Evolutionary conservation across 2,329 filamentous ascomycete genomes (phyloP).

Genomic region (Colletotrichum agaves): DNA sequence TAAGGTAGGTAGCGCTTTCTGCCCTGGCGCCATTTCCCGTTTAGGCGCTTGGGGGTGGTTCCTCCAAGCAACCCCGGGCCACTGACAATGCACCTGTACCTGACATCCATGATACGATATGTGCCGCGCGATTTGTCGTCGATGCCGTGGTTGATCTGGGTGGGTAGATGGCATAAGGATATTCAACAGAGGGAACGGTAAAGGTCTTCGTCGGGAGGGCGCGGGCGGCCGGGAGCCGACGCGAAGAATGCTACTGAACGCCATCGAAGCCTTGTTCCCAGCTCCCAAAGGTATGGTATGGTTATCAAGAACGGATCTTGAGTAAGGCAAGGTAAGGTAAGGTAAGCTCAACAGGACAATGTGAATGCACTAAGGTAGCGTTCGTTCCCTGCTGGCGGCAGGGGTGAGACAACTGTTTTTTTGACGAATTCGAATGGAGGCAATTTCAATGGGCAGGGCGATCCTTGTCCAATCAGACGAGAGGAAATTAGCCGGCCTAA

Average conservation of each 20-base stretch:
- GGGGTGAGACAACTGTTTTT: slow-evolving; percentile 36
- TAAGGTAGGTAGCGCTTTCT: slow-evolving; percentile 18
- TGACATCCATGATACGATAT: slow-evolving; percentile 30
- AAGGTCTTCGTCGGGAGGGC: background rate
- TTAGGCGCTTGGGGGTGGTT: slow-evolving; percentile 31
- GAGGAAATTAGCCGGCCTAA: background rate
- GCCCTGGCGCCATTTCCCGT: slow-evolving; percentile 34
- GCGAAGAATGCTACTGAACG: background rate
- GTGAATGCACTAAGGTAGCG: background rate
- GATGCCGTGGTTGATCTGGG: background rate
- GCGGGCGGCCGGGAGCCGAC: background rate
- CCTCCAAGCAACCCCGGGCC: slow-evolving; percentile 16
- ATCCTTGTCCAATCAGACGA: slow-evolving; percentile 16
- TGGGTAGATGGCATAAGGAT: background rate
- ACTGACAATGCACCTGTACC: slow-evolving; percentile 21
- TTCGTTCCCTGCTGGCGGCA: slow-evolving; percentile 17
- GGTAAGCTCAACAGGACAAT: background rate
- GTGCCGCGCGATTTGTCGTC: slow-evolving; percentile 7
- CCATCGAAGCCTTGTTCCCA: background rate
- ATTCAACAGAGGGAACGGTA: background rate
- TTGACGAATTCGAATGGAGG: slow-evolving; percentile 28
- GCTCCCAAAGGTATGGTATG: background rate
- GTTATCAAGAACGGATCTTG: too few relatives aligned
- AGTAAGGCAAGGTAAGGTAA: too few relatives aligned
- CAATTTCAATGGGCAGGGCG: slow-evolving; percentile 20